Conservation (phyloP, 2,329 filamentous ascomycete species). For the Thermothelomyces thermophilus region DNA sequence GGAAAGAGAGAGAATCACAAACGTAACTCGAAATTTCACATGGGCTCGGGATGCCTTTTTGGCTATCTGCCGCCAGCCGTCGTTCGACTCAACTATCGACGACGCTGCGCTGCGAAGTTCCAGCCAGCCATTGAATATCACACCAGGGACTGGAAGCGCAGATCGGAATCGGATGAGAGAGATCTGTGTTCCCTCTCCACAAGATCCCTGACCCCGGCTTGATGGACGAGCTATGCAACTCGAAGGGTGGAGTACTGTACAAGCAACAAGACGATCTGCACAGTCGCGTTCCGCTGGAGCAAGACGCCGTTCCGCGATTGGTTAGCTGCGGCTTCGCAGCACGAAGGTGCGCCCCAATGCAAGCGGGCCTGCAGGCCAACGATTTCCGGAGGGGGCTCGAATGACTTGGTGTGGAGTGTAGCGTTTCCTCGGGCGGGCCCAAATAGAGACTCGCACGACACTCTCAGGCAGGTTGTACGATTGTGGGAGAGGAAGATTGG, state of each 20-base stretch:
- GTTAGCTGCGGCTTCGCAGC: constrained; percentile 2
- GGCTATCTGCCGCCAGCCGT: background rate
- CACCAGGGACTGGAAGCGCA: background rate
- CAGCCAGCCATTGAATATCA: background rate
- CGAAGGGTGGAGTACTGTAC: background rate
- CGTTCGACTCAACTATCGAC: background rate
- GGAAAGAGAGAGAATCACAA: background rate
- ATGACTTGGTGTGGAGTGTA: too few species aligned
- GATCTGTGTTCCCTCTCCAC: constrained; percentile 1
- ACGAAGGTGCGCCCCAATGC: background rate
- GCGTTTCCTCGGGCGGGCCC: too few species aligned
- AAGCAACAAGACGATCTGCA: constrained; percentile 5
- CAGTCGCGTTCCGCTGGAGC: background rate
- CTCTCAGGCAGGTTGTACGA: too few species aligned
- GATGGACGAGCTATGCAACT: background rate
- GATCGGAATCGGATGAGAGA: constrained; percentile 1
- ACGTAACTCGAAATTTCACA: background rate
- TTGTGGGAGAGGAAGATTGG: too few species aligned
- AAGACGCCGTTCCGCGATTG: constrained; percentile 14
- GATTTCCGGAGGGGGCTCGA: too few species aligned
- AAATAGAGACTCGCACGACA: too few species aligned
- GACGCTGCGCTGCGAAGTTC: background rate
- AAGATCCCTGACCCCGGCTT: background rate
- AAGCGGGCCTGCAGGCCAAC: background rate
- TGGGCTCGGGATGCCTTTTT: background rate